phyloP scores from a whole-genome alignment of 202 grass and related monocot genomes.

The Schoenoplectus triqueter region DNA sequence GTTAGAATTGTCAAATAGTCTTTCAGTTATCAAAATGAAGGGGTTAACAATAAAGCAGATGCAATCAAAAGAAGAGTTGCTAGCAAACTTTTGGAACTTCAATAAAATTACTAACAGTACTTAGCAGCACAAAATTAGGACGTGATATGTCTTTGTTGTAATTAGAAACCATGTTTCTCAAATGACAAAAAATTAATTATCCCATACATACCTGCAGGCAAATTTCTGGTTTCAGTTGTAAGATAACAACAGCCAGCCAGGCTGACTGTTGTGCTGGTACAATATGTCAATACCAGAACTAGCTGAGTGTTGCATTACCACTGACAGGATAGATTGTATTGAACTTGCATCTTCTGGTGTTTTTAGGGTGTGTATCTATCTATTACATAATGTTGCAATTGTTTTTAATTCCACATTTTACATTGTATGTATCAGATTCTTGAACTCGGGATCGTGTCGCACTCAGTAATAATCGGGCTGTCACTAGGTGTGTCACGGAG shows the following conservation, averaged over 20 bases:
- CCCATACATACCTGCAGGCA: background rate
- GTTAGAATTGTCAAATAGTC: too few species aligned
- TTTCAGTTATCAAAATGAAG: too few species aligned
- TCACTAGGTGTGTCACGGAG: conserved; percentile 77
- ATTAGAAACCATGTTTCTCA: background rate
- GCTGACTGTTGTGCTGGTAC: background rate
- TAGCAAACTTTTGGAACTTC: too few species aligned
- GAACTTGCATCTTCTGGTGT: background rate
- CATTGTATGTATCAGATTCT: conserved; percentile 57
- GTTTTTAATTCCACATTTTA: background rate
- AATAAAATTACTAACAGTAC: too few species aligned
- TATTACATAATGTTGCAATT: conserved; percentile 16
- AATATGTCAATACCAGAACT: background rate
- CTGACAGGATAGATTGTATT: background rate
- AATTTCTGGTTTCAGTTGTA: background rate
- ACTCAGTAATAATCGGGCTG: conserved; percentile 90
- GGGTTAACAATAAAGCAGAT: too few species aligned
- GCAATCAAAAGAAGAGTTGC: too few species aligned
- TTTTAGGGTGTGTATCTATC: background rate
- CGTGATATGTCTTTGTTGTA: too few species aligned
- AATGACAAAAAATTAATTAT: background rate
- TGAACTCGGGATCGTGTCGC: conserved; percentile 90
- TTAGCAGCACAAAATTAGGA: too few species aligned
- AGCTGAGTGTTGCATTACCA: background rate
- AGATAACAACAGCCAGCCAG: background rate